Percentiles rank a stretch among this genome's conserved stretches.
phyloP scores from a whole-genome alignment of 1,139 yeast species.

The Candida glucosophila region DNA sequence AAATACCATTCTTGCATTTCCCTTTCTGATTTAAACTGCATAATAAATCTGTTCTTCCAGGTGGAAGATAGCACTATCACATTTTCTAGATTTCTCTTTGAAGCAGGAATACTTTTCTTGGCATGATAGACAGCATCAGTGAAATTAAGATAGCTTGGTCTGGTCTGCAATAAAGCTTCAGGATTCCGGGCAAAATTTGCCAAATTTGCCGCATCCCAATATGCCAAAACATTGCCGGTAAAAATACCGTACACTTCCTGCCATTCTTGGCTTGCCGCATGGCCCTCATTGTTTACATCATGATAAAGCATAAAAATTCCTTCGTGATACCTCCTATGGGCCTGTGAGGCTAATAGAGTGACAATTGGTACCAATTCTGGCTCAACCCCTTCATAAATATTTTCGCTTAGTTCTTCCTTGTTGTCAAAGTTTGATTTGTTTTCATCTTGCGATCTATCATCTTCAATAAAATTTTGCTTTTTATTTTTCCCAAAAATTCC shows the following conservation, averaged over 20 bases:
- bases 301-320: constrained; percentile 67
- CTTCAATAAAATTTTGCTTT: too few species aligned
- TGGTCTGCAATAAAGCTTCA: constrained; percentile 44
- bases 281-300: constrained; percentile 75
- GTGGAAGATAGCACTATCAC: constrained; percentile 87
- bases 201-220: constrained; percentile 82
- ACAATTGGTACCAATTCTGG: constrained; percentile 75
- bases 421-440: too few species aligned
- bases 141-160: constrained; percentile 85
- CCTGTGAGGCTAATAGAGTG: constrained; percentile 61
- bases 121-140: constrained; percentile 87
- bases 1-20: constrained; percentile 65
- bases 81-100: constrained; percentile 59
- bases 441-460: too few species aligned
- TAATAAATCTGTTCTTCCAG: constrained; percentile 71
- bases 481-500: too few species aligned
- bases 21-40: constrained; percentile 60
- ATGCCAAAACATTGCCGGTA: constrained; percentile 83
- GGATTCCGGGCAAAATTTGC: constrained; percentile 46
- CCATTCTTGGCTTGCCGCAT: constrained; percentile 81
- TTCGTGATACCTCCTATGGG: constrained; percentile 65
- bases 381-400: too few species aligned
- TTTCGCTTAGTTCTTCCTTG: too few species aligned
- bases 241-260: constrained; percentile 86
- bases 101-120: constrained; percentile 50